Base-by-base conservation (phyloP, 306 rosid species). In the Cotoneaster glaucophyllus region DNA sequence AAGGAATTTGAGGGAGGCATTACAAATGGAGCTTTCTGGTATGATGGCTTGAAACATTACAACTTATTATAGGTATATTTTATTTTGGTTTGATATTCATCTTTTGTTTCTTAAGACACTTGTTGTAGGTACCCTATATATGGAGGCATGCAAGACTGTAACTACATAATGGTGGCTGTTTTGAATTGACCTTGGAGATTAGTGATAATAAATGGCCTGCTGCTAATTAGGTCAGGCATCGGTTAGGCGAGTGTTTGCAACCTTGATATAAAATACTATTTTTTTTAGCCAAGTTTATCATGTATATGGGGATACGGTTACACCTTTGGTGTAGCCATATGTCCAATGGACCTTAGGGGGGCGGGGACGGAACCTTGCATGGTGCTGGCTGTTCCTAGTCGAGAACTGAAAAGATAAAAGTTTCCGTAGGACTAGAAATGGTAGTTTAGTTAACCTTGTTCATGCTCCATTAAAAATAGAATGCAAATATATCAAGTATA, bases 111-210 rank as follows among this genome's bases (percentile, higher is more conserved):
- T 63, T 76, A 73, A 79, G 72, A 66, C 77, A 70, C 77, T 65
- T 78, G 72, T 75, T 82, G 82, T 86, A 95, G 99, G 97, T 95
- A 95, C 64, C 99, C 99, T 21, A 77, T 95, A 69, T 95, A 92
- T 65, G 99, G 99, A 28, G 99, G 97, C 80, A 95, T 95, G 99
- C 97, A 95, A 84, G 99, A 92, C 78, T 95, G 97, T 97, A 95
- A 95, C 83, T 95, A 90, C 71, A 92, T 92, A 87, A 92, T 29
- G 96, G 82, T 58, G 96, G 93, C 59, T 92, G 97, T 87, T 89
- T 95, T 76, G 99, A 95, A 81, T 83, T 90, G 85, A 95, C 97
- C 26, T 82, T 90, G 78, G 99, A 95, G 92, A 74, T 95, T 73
- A 95, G 97, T 63, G 96, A 92, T 69, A 81, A 89, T 83, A 95